Evolutionary conservation across 2,329 filamentous ascomycete genomes (phyloP).

Genomic region (Passalora sequoiae): DNA sequence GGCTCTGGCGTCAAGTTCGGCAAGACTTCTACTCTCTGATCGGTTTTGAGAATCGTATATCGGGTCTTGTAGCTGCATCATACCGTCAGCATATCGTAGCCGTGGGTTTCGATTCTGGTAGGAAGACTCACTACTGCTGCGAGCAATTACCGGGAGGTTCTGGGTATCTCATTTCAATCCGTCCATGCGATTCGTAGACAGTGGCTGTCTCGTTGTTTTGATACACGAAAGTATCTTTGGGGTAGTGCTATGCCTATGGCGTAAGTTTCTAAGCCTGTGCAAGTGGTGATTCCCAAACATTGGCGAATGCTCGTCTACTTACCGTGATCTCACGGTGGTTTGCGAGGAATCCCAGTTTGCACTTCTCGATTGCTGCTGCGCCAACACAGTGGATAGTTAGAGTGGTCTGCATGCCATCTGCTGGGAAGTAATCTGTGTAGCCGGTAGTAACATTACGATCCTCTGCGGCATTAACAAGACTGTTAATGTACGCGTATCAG

Average conservation of each 20-base stretch:
- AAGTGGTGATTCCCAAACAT: no score
- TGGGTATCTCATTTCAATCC: conserved; percentile 7
- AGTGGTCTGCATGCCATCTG: conserved; percentile 10
- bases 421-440: conserved; percentile 12
- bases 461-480: conserved; percentile 8
- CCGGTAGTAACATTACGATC: conserved; percentile 7
- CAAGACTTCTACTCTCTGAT: conserved; percentile 1
- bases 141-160: conserved; percentile 6
- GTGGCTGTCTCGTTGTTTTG: conserved; percentile 6
- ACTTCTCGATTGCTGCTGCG: conserved; percentile 4
- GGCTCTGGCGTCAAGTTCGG: conserved; percentile 6
- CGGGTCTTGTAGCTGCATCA: conserved; percentile 7
- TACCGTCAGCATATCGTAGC: neutral
- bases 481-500: neutral
- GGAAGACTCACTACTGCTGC: conserved; percentile 12
- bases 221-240: conserved; percentile 7
- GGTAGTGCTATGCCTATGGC: conserved; percentile 6
- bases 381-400: conserved; percentile 10
- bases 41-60: conserved; percentile 7
- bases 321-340: conserved; percentile 5
- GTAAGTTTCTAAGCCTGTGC: no score
- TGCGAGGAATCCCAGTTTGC: conserved; percentile 5
- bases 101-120: neutral
- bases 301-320: no score
- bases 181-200: conserved; percentile 8